Conservation (phyloP, 441 rosid species). For the Adansonia grandidieri region DNA sequence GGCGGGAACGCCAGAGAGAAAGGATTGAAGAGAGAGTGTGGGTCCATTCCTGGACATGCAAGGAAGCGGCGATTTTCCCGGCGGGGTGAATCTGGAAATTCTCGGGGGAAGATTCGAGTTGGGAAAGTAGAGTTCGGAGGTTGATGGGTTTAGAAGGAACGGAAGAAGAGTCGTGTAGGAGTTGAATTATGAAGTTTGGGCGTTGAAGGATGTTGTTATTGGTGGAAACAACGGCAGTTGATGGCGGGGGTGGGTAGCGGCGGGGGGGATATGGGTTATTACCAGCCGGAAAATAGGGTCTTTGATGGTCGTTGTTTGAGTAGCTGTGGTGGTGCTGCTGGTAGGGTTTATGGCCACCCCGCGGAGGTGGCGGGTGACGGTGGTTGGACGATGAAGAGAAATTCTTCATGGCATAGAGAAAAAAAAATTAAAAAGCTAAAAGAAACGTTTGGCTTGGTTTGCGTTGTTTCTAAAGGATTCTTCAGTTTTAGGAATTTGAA, state of each 20-base stretch:
- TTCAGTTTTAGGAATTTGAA: neutral
- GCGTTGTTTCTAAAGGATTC: neutral
- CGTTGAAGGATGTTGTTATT: neutral
- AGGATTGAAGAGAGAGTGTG: constrained; percentile 52
- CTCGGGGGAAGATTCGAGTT: constrained; percentile 30
- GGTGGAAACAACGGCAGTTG: neutral
- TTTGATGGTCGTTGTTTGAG: neutral
- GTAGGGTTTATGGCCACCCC: neutral
- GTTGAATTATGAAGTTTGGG: constrained; percentile 37
- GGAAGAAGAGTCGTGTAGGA: constrained; percentile 23
- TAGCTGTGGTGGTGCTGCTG: neutral
- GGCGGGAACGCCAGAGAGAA: constrained; percentile 55
- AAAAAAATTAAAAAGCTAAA: neutral
- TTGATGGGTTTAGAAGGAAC: neutral
- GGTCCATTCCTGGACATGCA: constrained; percentile 52
- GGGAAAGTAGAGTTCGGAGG: constrained; percentile 21
- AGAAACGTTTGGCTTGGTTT: neutral
- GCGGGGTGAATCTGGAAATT: neutral
- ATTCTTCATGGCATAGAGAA: constrained; percentile 16
- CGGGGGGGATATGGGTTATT: neutral
- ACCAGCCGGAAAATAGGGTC: neutral
- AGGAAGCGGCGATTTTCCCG: constrained; percentile 36
- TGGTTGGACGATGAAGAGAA: constrained; percentile 18
- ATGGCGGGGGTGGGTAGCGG: neutral
- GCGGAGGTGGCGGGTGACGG: constrained; percentile 14